Conservation (phyloP, 306 rosid species). For the Quercus engelmannii region DNA sequence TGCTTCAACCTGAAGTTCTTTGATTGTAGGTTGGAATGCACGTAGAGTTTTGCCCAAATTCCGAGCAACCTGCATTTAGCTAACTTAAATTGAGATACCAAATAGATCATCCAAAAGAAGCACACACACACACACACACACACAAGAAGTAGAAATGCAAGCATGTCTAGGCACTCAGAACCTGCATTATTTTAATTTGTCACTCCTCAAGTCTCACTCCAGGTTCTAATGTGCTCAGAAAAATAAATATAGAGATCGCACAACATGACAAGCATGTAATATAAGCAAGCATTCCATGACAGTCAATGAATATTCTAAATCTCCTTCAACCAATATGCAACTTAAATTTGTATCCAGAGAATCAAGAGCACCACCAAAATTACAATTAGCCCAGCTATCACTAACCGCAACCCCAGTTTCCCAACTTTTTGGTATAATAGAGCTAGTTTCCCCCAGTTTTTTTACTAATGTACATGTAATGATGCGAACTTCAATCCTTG, state of each 20-base stretch:
- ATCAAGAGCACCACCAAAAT: not conserved
- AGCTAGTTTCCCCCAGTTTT: not conserved
- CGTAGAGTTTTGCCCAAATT: slow-evolving; percentile 91
- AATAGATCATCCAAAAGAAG: not conserved
- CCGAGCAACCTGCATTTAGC: slow-evolving; percentile 82
- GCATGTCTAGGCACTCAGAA: not conserved
- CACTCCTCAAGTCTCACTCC: not conserved
- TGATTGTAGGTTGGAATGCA: slow-evolving; percentile 94
- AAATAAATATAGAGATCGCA: not conserved
- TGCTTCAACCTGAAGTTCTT: slow-evolving; percentile 81
- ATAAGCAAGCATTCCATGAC: not conserved
- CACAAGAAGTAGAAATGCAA: not conserved
- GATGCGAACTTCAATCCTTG: not conserved
- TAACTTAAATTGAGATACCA: slow-evolving; percentile 13
- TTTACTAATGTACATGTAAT: not conserved
- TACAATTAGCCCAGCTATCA: not conserved
- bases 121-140: not conserved
- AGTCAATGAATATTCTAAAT: not conserved
- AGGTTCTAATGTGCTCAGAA: not conserved
- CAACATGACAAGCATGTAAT: not conserved
- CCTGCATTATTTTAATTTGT: not conserved
- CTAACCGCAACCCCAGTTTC: not conserved
- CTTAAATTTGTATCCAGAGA: slow-evolving; percentile 4
- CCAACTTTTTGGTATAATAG: not conserved
- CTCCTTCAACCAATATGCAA: slow-evolving; percentile 1